Conservation (phyloP, 2,329 filamentous ascomycete genomes). For the Cladosporium halotolerans region DNA sequence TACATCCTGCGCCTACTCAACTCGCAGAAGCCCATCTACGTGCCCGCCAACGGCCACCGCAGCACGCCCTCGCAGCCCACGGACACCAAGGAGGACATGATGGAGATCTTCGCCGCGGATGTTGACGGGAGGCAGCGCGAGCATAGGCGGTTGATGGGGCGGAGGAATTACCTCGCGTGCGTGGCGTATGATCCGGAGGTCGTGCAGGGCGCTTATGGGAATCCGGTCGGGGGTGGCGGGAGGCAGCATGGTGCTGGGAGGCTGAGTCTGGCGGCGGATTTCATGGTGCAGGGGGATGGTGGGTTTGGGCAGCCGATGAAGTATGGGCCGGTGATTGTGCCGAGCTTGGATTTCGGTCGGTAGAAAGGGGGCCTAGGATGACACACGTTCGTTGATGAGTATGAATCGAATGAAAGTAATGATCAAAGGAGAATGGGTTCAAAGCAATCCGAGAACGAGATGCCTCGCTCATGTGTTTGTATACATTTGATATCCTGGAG, state of each 20-base stretch:
- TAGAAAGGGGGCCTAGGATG: slow-evolving; percentile 18
- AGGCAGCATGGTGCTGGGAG: slow-evolving; percentile 35
- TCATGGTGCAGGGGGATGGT: slow-evolving; percentile 90
- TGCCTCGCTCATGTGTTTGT: too few relatives aligned
- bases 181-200: slow-evolving; percentile 91
- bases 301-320: slow-evolving; percentile 78
- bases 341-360: slow-evolving; percentile 52
- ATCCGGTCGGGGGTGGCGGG: slow-evolving; percentile 21
- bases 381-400: too few relatives aligned
- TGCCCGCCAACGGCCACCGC: slow-evolving; percentile 79
- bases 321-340: slow-evolving; percentile 93
- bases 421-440: too few relatives aligned
- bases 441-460: too few relatives aligned
- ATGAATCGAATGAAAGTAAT: too few relatives aligned
- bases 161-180: slow-evolving; percentile 86
- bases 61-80: slow-evolving; percentile 50
- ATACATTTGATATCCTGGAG: too few relatives aligned
- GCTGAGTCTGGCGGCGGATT: slow-evolving; percentile 87
- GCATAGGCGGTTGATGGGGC: slow-evolving; percentile 84
- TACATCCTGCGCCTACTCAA: slow-evolving; percentile 95
- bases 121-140: slow-evolving; percentile 78
- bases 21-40: slow-evolving; percentile 85
- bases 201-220: slow-evolving; percentile 40
- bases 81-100: slow-evolving; percentile 99
- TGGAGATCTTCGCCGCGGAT: slow-evolving; percentile 97